Conservation (phyloP, 1,284 basidiomycete genomes). For the Entoloma clypeatum region DNA sequence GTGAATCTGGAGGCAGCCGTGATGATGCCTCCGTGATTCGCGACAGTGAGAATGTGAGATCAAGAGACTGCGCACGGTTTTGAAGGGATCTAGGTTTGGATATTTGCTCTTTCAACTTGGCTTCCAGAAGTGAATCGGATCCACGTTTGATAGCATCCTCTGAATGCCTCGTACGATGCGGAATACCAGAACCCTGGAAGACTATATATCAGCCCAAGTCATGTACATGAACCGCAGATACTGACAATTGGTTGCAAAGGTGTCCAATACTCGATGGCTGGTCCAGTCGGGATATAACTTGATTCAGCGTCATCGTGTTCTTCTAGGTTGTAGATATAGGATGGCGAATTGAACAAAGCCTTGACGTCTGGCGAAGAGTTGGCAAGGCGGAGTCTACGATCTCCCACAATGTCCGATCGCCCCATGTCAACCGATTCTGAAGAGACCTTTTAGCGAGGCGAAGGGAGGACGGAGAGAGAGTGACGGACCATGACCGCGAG, state of each 20-base stretch:
- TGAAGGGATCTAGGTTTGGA: slow-evolving; percentile 71
- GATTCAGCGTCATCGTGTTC: slow-evolving; percentile 62
- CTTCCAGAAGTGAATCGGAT: slow-evolving; percentile 84
- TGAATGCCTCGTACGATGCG: slow-evolving; percentile 57
- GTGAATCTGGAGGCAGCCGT: slow-evolving; percentile 65
- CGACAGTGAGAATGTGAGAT: slow-evolving; percentile 72
- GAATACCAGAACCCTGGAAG: slow-evolving; percentile 59
- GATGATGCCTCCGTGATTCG: slow-evolving; percentile 68
- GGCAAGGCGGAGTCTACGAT: slow-evolving; percentile 76
- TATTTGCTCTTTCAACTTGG: slow-evolving; percentile 77
- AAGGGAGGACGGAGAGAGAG: slow-evolving; percentile 7
- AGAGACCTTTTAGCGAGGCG: slow-evolving; percentile 11
- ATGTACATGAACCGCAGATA: slow-evolving; percentile 12
- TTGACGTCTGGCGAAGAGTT: slow-evolving; percentile 94
- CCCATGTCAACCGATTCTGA: slow-evolving; percentile 75
- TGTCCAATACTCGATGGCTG: slow-evolving; percentile 65
- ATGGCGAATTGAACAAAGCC: slow-evolving; percentile 83
- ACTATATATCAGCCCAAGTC: slow-evolving; percentile 12
- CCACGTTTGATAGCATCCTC: slow-evolving; percentile 81
- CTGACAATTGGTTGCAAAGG: slow-evolving; percentile 74
- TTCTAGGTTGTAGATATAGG: slow-evolving; percentile 73
- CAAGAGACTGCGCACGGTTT: slow-evolving; percentile 78
- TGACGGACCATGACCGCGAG: slow-evolving; percentile 59
- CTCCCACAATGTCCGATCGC: slow-evolving; percentile 64
- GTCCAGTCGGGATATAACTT: slow-evolving; percentile 46